Percentiles rank a stretch among this genome's conserved stretches.
Evolutionary conservation across 2,329 filamentous ascomycete genomes (phyloP).

Genomic region (Aspergillus sergii): DNA sequence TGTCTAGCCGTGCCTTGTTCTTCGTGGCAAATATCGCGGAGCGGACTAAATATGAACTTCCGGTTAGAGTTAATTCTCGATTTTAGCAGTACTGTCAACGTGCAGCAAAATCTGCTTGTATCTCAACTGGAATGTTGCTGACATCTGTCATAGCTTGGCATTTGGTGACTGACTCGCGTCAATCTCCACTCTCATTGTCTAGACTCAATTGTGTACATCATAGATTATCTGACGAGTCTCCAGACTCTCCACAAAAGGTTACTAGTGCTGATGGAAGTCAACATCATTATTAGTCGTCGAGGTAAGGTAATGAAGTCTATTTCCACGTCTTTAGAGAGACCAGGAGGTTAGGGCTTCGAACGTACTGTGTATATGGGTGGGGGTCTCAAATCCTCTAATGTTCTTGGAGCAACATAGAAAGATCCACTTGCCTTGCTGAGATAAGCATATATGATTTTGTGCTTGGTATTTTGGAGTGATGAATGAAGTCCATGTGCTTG

Average conservation of each 20-base stretch:
- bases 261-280: neutral
- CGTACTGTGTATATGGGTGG: neutral
- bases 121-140: neutral
- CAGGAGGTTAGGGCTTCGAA: neutral
- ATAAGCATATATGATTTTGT: neutral
- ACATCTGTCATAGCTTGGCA: neutral
- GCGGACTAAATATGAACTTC: neutral
- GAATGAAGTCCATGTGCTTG: neutral
- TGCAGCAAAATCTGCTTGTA: neutral
- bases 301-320: neutral
- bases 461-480: neutral
- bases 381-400: neutral
- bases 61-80: neutral
- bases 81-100: neutral
- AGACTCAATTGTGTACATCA: neutral
- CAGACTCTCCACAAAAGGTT: neutral
- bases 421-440: neutral
- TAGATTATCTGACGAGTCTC: neutral
- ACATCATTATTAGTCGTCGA: neutral
- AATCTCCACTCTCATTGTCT: neutral
- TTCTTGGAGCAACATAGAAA: neutral
- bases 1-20: too few species aligned
- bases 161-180: neutral
- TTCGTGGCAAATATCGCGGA: too few species aligned
- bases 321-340: neutral